Percentiles rank a stretch among this genome's conserved stretches.
Evolutionary conservation across 2,329 filamentous ascomycete genomes (phyloP).

Genomic region (Cercospora nicotianae): DNA sequence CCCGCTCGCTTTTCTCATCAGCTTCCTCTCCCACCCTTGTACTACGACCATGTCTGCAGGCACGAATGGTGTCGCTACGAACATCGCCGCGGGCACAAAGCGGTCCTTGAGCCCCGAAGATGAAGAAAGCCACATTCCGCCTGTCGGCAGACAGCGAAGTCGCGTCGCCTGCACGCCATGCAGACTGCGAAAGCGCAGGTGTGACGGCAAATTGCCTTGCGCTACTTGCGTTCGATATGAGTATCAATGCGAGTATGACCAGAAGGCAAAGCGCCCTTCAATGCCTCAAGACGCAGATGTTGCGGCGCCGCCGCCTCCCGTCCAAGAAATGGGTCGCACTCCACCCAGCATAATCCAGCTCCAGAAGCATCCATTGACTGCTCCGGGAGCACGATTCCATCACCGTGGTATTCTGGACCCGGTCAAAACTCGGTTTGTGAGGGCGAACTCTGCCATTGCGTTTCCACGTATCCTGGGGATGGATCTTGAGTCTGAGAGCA

Average conservation of each 20-base stretch:
- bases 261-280: slow-evolving; percentile 33
- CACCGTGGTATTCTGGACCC: slow-evolving; percentile 40
- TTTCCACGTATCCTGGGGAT: slow-evolving; percentile 57
- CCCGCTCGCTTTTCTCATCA: slow-evolving; percentile 2
- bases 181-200: slow-evolving; percentile 35
- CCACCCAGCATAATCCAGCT: slow-evolving; percentile 36
- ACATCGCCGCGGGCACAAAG: slow-evolving; percentile 25
- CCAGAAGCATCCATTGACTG: slow-evolving; percentile 38
- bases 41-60: slow-evolving; percentile 9
- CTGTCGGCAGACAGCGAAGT: slow-evolving; percentile 35
- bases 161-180: slow-evolving; percentile 40
- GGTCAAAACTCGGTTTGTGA: slow-evolving; percentile 39
- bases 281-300: slow-evolving; percentile 30
- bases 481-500: slow-evolving; percentile 55
- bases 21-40: neutral
- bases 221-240: slow-evolving; percentile 40
- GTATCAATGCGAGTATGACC: slow-evolving; percentile 39
- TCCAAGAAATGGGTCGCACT: slow-evolving; percentile 27
- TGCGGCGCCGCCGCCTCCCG: slow-evolving; percentile 28
- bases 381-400: slow-evolving; percentile 39
- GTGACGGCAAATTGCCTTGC: slow-evolving; percentile 37
- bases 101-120: slow-evolving; percentile 32
- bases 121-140: slow-evolving; percentile 22
- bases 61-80: slow-evolving; percentile 2
- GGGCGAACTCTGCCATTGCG: slow-evolving; percentile 50